Evolutionary conservation across 2,329 filamentous ascomycete species (phyloP).

Genomic region (Penicillium concentricum): DNA sequence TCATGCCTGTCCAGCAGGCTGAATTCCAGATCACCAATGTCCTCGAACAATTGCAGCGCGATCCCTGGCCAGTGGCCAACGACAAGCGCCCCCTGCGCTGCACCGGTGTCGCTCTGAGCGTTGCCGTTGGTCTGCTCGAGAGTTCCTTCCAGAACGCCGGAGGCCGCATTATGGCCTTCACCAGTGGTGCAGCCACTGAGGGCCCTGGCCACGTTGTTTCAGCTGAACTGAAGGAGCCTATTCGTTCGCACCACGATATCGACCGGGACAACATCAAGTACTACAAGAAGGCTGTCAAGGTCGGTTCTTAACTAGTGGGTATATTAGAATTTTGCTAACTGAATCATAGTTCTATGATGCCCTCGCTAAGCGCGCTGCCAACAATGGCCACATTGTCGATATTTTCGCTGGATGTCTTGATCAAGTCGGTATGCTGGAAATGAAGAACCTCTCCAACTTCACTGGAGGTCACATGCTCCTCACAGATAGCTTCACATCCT

Average conservation of each 20-base stretch:
- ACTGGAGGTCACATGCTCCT: slow-evolving; percentile 98
- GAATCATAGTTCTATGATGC: slow-evolving; percentile 81
- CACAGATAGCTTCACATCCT: slow-evolving; percentile 97
- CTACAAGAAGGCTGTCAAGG: slow-evolving; percentile 98
- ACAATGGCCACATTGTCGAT: slow-evolving; percentile 96
- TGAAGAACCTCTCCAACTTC: slow-evolving; percentile 95
- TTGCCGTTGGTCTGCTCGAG: slow-evolving; percentile 88
- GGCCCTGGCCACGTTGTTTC: slow-evolving; percentile 96
- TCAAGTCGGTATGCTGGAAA: slow-evolving; percentile 93
- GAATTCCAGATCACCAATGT: slow-evolving; percentile 97
- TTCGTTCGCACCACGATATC: slow-evolving; percentile 97
- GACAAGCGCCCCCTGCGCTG: slow-evolving; percentile 88
- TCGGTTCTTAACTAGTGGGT: slow-evolving; percentile 39
- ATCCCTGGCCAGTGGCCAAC: slow-evolving; percentile 95
- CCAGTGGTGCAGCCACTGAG: slow-evolving; percentile 90
- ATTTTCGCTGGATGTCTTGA: slow-evolving; percentile 97
- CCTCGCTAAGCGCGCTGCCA: slow-evolving; percentile 87
- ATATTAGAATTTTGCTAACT: slow-evolving; percentile 19
- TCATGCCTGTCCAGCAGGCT: slow-evolving; percentile 90
- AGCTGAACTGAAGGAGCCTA: slow-evolving; percentile 91
- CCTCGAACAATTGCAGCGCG: slow-evolving; percentile 90
- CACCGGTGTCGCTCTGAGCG: slow-evolving; percentile 93
- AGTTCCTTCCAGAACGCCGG: slow-evolving; percentile 94
- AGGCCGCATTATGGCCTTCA: slow-evolving; percentile 94
- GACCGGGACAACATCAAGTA: slow-evolving; percentile 99